Conservation (phyloP, 2,329 filamentous ascomycete species). For the Westerdykella aurantiaca region DNA sequence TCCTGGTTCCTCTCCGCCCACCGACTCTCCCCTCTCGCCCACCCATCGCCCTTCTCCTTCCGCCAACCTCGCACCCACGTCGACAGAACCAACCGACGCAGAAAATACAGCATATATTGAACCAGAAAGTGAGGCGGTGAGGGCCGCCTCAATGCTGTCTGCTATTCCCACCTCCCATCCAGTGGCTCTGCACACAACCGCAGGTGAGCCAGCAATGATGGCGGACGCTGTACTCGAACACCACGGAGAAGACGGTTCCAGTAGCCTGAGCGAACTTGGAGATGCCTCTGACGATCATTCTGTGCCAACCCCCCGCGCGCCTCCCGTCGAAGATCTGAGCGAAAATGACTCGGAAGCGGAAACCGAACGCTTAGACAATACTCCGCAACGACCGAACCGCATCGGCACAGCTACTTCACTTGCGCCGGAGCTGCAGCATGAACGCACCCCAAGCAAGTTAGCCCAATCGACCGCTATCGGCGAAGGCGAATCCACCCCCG, state of each 20-base stretch:
- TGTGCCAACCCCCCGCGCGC: conserved; percentile 26
- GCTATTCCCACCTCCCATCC: conserved; percentile 20
- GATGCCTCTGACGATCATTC: conserved; percentile 61
- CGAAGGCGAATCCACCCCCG: conserved; percentile 24
- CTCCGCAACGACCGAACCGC: conserved; percentile 59
- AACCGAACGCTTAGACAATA: conserved; percentile 86
- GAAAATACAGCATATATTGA: conserved; percentile 3
- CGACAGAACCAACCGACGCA: background rate
- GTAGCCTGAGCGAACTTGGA: conserved; percentile 87
- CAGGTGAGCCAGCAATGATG: conserved; percentile 6
- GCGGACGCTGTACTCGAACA: conserved; percentile 19
- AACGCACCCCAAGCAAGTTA: conserved; percentile 36
- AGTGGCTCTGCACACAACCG: conserved; percentile 11
- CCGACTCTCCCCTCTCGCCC: conserved; percentile 36
- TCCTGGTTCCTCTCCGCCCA: conserved; percentile 36
- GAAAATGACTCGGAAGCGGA: conserved; percentile 79
- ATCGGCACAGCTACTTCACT: conserved; percentile 31
- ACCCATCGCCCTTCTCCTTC: no score
- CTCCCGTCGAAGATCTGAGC: conserved; percentile 32
- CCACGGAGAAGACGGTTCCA: conserved; percentile 64
- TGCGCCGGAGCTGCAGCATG: conserved; percentile 27
- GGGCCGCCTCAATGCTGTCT: conserved; percentile 19
- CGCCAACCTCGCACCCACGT: no score
- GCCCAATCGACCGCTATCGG: conserved; percentile 29
- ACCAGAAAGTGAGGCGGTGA: conserved; percentile 7